Conservation (phyloP, 768 basidiomycete species). For the Macrolepiota fuliginosa region DNA sequence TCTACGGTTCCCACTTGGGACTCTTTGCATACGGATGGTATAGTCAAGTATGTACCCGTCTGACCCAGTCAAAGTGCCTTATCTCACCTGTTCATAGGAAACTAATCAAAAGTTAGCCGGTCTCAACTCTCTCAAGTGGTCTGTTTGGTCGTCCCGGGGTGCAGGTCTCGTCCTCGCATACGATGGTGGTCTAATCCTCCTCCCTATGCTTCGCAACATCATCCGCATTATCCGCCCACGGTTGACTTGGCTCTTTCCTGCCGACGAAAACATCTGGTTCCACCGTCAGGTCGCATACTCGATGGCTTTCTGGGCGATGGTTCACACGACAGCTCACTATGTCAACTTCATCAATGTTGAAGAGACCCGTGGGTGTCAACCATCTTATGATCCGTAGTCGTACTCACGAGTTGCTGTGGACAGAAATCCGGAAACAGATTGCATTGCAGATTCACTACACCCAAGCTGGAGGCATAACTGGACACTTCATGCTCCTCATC, state of each 20-base stretch:
- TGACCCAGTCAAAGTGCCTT: neutral
- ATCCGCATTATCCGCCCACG: conserved; percentile 81
- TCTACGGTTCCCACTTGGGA: conserved; percentile 73
- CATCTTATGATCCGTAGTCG: neutral
- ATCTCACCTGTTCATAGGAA: conserved; percentile 35
- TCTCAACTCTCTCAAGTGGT: conserved; percentile 77
- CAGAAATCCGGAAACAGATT: conserved; percentile 76
- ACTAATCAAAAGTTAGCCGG: conserved; percentile 63
- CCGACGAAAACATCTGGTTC: conserved; percentile 96
- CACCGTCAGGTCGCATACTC: conserved; percentile 94
- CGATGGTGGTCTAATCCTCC: conserved; percentile 80
- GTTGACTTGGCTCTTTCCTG: conserved; percentile 81
- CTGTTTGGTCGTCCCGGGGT: conserved; percentile 89
- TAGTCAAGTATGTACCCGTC: conserved; percentile 53
- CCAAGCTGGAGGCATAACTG: conserved; percentile 89
- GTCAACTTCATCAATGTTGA: conserved; percentile 94
- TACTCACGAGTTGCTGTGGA: neutral
- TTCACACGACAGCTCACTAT: conserved; percentile 92
- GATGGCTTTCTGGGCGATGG: conserved; percentile 89
- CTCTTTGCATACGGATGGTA: conserved; percentile 90
- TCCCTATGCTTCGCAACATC: conserved; percentile 89
- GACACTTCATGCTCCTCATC: conserved; percentile 92
- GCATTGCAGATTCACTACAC: conserved; percentile 87
- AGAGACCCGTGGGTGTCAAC: conserved; percentile 60
- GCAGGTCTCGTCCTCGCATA: conserved; percentile 89